Conservation (phyloP, 2,329 filamentous ascomycete genomes). For the Plenodomus tracheiphilus region DNA sequence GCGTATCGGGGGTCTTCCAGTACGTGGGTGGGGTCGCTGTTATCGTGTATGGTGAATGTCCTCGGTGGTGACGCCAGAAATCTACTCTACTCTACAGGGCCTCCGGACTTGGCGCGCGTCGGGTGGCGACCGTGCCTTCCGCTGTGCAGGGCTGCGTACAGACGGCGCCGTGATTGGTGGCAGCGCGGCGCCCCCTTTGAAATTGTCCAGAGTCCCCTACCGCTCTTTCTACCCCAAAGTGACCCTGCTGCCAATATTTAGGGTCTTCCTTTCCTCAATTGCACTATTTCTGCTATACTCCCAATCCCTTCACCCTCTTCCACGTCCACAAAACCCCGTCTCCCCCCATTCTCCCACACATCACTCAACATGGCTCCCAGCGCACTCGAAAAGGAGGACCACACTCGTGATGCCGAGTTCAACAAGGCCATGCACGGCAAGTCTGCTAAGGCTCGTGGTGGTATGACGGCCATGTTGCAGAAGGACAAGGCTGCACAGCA, state of each 20-base stretch:
- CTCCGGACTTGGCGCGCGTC: constrained; percentile 10
- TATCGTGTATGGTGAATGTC: background rate
- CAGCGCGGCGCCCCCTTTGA: constrained; percentile 10
- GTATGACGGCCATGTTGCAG: constrained; percentile 79
- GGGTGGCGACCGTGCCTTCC: constrained; percentile 15
- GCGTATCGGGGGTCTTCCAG: constrained; percentile 14
- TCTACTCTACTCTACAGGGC: constrained; percentile 10
- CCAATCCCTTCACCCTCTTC: constrained; percentile 3
- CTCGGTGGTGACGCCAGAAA: constrained; percentile 21
- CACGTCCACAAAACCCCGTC: background rate
- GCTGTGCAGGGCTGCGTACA: constrained; percentile 17
- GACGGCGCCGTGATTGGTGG: constrained; percentile 18
- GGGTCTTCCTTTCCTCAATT: constrained; percentile 21
- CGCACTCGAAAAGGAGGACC: constrained; percentile 78
- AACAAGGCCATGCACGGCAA: constrained; percentile 84
- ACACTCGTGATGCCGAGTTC: constrained; percentile 84
- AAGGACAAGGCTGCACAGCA: constrained; percentile 81
- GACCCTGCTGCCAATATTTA: constrained; percentile 14
- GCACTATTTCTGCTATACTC: constrained; percentile 7
- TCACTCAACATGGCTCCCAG: constrained; percentile 54
- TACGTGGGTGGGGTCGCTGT: constrained; percentile 10
- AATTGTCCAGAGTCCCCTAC: constrained; percentile 31
- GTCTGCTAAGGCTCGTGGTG: constrained; percentile 70
- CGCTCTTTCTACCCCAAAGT: constrained; percentile 28
- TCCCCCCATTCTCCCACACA: constrained; percentile 2